A percentile compares a stretch with the other conserved stretches of the same genome.
Conservation (phyloP, 306 rosid genomes). For the Sindora glabra region DNA sequence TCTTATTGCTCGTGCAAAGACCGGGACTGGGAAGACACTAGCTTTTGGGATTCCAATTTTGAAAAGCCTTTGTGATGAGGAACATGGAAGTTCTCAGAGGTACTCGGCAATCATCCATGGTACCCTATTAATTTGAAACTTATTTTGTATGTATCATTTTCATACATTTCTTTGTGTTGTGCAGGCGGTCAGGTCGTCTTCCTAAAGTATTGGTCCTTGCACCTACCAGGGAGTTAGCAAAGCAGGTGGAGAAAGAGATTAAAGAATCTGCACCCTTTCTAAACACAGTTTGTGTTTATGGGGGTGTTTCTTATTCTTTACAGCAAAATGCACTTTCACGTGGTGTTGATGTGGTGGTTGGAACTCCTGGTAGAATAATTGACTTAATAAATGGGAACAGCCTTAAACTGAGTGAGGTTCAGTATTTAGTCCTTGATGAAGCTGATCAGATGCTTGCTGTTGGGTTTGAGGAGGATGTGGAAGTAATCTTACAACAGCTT, state of each 20-base stretch:
- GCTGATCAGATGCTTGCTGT: constrained; percentile 99
- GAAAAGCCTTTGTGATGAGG: constrained; percentile 61
- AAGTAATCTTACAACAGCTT: constrained; percentile 65
- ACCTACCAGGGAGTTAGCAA: constrained; percentile 94
- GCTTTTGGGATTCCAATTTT: constrained; percentile 92
- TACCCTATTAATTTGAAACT: not conserved
- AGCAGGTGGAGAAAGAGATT: constrained; percentile 96
- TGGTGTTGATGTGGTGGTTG: constrained; percentile 98
- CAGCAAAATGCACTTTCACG: constrained; percentile 89
- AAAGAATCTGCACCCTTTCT: constrained; percentile 91
- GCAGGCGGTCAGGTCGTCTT: constrained; percentile 67
- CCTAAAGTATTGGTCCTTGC: constrained; percentile 86
- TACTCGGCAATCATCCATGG: constrained; percentile 10
- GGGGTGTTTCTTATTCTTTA: constrained; percentile 78
- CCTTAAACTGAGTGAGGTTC: constrained; percentile 73
- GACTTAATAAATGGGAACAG: constrained; percentile 84
- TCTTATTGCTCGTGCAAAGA: constrained; percentile 93
- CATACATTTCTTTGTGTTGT: constrained; percentile 5
- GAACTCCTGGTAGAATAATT: constrained; percentile 93
- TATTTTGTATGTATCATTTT: not conserved
- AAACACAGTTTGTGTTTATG: constrained; percentile 84
- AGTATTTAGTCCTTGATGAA: constrained; percentile 88
- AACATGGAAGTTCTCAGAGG: constrained; percentile 42
- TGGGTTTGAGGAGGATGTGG: constrained; percentile 99
- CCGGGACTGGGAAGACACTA: constrained; percentile 93